Evolutionary conservation across 1,284 basidiomycete species (phyloP).

Genomic region (Cerioporus squamosus): DNA sequence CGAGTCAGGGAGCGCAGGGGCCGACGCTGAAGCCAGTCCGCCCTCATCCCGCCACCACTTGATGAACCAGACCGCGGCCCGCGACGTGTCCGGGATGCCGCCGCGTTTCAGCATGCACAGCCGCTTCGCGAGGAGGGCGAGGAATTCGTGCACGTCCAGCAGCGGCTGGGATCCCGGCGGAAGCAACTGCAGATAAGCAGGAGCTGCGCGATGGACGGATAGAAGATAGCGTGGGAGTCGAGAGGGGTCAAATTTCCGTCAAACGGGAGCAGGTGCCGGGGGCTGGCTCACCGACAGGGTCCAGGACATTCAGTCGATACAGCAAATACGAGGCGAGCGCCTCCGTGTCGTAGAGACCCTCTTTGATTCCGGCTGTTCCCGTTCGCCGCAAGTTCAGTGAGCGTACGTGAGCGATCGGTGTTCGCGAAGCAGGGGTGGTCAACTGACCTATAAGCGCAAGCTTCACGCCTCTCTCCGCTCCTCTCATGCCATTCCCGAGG

Average conservation of each 20-base stretch:
- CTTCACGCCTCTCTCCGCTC: slow-evolving; percentile 91
- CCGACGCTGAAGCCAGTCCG: slow-evolving; percentile 45
- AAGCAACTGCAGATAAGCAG: slow-evolving; percentile 72
- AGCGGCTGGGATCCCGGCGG: slow-evolving; percentile 58
- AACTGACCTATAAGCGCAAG: slow-evolving; percentile 86
- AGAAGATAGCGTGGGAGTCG: not conserved
- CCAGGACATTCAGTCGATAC: slow-evolving; percentile 84
- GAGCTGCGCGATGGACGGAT: slow-evolving; percentile 42
- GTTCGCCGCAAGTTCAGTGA: slow-evolving; percentile 7
- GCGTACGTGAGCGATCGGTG: slow-evolving; percentile 10
- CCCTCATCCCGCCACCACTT: slow-evolving; percentile 85
- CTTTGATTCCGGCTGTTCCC: slow-evolving; percentile 88
- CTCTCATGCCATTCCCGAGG: slow-evolving; percentile 83
- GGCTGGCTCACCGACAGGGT: slow-evolving; percentile 64
- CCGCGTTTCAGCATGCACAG: slow-evolving; percentile 85
- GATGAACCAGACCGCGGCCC: slow-evolving; percentile 82
- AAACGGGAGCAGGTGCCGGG: slow-evolving; percentile 10
- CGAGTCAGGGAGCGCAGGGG: slow-evolving; percentile 23
- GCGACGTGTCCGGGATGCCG: slow-evolving; percentile 68
- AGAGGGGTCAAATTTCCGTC: slow-evolving; percentile 12
- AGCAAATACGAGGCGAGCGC: slow-evolving; percentile 86
- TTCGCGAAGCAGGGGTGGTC: not conserved
- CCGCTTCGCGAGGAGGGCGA: slow-evolving; percentile 70
- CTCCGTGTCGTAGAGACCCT: slow-evolving; percentile 88
- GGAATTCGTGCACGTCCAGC: slow-evolving; percentile 64